A percentile compares a stretch with the other conserved stretches of the same genome.
Conservation (phyloP, 768 basidiomycete genomes). For the Tricholoma bakamatsutake region DNA sequence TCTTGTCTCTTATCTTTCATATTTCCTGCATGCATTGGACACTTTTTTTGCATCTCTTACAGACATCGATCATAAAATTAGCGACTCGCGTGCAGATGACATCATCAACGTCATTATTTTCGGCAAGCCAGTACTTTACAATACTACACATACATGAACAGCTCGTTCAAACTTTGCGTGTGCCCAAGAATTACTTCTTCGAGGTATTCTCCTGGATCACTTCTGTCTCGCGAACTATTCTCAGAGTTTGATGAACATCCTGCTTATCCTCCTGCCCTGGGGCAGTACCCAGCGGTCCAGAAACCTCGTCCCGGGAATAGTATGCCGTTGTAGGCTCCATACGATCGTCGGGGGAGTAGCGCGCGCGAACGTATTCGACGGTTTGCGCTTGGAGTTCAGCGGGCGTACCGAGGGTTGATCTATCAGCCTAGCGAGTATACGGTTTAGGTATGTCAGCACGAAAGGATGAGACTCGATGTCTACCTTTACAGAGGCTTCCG, state of each 20-base stretch:
- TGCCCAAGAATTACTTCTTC: not conserved
- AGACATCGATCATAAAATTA: constrained; percentile 1
- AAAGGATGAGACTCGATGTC: not conserved
- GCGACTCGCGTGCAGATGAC: not conserved
- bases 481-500: constrained; percentile 66
- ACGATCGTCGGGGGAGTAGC: constrained; percentile 32
- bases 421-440: constrained; percentile 35
- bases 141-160: not conserved
- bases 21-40: constrained; percentile 1
- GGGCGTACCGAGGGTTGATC: constrained; percentile 17
- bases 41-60: constrained; percentile 2
- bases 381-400: constrained; percentile 36
- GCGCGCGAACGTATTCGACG: constrained; percentile 33
- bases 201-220: constrained; percentile 6
- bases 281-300: constrained; percentile 37
- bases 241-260: constrained; percentile 10
- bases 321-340: constrained; percentile 28
- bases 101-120: not conserved
- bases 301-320: constrained; percentile 38
- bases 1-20: not conserved
- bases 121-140: not conserved
- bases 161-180: not conserved
- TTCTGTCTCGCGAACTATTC: constrained; percentile 6
- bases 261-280: constrained; percentile 21
- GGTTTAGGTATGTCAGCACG: not conserved